Evolutionary conservation across 768 basidiomycete genomes (phyloP), one percentile per base, ranked within the genome.

Genomic region (Tylopilus balloui): DNA sequence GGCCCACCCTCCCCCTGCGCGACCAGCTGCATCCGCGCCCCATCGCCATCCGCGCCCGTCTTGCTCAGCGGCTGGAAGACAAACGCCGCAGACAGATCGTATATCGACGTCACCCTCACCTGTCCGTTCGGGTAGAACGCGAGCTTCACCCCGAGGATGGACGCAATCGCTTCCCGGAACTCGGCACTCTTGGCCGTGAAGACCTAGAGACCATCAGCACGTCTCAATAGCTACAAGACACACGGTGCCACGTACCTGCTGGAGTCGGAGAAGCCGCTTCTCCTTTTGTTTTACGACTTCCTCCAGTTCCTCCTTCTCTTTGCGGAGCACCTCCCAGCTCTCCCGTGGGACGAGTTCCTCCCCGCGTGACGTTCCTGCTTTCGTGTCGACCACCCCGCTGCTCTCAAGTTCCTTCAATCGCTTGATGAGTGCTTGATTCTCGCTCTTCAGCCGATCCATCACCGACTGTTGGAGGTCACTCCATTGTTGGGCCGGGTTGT

Each of bases 51-150:
- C 25, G 55, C 59, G 58, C 58, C 65, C 56, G 46, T 62, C 60
- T 59, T 75, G 59, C 61, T 69, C 52, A 64, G 64, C 2, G 88
- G 86, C 62, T 84, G 83, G 65, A 99, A 91, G 25, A 92, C 87
- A 62, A 96, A 94, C 41, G 87, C 84, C 24, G 91, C 88, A 45
- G 78, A 78, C 6, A 90, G 79, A 54, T 96, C 93, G 69, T 86
- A 97, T 57, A 90, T 78, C n/a, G 86, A 88, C 5, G 92, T 94
- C 52, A 96, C 83, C 19, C 89, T 79, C 42, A 97, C 86, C 57
- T 91, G 83, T 0, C 93, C 94, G 43, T 91, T 92, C 14, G 87
- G 88, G 61, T 89, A 89, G 64, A 97, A 96, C 1, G 86, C 84
- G 42, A 97, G 79, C 59, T 95, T 92, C 62, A 92, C 84, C 6